phyloP scores from a whole-genome alignment of 768 basidiomycete species.

The Pholiota molesta region DNA sequence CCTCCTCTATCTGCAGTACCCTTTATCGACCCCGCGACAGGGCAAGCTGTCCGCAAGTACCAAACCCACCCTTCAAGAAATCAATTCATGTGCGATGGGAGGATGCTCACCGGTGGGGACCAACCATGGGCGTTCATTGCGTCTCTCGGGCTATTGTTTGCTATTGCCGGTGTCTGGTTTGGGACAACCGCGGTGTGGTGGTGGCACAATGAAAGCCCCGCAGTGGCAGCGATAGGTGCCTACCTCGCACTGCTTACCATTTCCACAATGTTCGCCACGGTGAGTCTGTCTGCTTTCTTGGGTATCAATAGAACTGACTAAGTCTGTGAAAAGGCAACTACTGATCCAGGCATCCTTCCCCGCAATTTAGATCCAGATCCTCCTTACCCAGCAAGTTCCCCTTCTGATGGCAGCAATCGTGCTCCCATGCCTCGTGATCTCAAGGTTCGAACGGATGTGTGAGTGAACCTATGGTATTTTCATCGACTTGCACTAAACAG shows the following conservation, averaged over 20 bases:
- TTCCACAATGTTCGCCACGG: conserved; percentile 77
- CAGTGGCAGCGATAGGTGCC: conserved; percentile 57
- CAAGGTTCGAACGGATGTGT: conserved; percentile 78
- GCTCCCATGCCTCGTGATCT: conserved; percentile 82
- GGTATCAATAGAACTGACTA: not conserved
- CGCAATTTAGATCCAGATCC: conserved; percentile 86
- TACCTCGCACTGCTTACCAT: conserved; percentile 65
- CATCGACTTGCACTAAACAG: not conserved
- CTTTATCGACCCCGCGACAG: conserved; percentile 37
- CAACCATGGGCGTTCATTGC: conserved; percentile 79
- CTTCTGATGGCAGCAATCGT: conserved; percentile 62
- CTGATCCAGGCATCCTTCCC: conserved; percentile 89
- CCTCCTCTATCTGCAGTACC: conserved; percentile 42
- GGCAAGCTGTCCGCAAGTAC: conserved; percentile 55
- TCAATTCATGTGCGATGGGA: conserved; percentile 73
- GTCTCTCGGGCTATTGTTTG: conserved; percentile 61
- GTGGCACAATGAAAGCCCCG: conserved; percentile 80
- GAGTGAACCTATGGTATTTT: conserved; percentile 32
- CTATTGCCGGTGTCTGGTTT: conserved; percentile 82
- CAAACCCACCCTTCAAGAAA: conserved; percentile 73
- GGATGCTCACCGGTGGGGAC: conserved; percentile 84
- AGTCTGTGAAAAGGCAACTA: conserved; percentile 55
- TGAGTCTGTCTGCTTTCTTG: conserved; percentile 35
- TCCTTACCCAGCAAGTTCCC: conserved; percentile 65
- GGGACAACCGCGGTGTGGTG: conserved; percentile 88